A percentile compares a stretch with the other conserved stretches of the same genome.
phyloP scores from a whole-genome alignment of 257 asterid species.

The Orobanche coerulescens region DNA sequence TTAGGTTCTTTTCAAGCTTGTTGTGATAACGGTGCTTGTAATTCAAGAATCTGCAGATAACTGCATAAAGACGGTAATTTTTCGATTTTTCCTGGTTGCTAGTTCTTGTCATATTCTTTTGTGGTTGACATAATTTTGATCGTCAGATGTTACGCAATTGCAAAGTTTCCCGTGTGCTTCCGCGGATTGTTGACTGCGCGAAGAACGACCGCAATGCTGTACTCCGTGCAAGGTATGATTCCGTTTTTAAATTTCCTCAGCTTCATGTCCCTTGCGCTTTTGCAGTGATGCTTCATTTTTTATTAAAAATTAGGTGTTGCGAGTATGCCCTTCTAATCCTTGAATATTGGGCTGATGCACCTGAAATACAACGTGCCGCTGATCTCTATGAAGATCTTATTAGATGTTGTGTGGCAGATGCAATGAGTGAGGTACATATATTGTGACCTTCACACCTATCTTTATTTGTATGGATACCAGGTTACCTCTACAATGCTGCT shows the following conservation, averaged over 20 bases:
- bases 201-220: constrained; percentile 89
- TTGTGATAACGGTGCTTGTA: constrained; percentile 96
- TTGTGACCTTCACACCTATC: constrained; percentile 17
- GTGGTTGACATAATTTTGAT: constrained; percentile 19
- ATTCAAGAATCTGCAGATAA: constrained; percentile 98
- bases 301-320: constrained; percentile 70
- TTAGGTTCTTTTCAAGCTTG: constrained; percentile 99
- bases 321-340: constrained; percentile 92
- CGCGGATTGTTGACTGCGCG: constrained; percentile 82
- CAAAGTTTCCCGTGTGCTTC: constrained; percentile 91
- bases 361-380: constrained; percentile 94
- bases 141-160: constrained; percentile 91
- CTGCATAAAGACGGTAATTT: constrained; percentile 92
- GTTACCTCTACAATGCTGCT: not conserved
- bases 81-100: constrained; percentile 9
- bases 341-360: constrained; percentile 99
- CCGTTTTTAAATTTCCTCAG: constrained; percentile 13
- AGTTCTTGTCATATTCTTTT: constrained; percentile 9
- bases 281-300: constrained; percentile 23
- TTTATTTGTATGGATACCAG: constrained; percentile 3
- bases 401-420: constrained; percentile 90
- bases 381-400: constrained; percentile 93
- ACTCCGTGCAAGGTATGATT: constrained; percentile 86
- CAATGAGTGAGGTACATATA: constrained; percentile 86
- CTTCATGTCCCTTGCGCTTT: constrained; percentile 14